phyloP scores from a whole-genome alignment of 1,139 yeast species.

The Hansenula anomala region DNA sequence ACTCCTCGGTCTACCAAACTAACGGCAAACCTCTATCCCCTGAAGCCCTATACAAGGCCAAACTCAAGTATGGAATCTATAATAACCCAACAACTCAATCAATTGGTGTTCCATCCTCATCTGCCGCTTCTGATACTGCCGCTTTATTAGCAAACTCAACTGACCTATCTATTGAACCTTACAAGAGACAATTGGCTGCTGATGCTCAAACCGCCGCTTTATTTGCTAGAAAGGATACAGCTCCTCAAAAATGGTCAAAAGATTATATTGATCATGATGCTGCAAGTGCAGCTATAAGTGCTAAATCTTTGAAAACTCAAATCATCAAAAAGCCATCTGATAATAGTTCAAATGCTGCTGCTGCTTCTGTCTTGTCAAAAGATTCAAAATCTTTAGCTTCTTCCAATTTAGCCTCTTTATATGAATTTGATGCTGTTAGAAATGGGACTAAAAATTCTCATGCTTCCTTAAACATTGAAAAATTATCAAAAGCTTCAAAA shows the following conservation, averaged over 20 bases:
- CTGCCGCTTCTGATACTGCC: constrained; percentile 64
- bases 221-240: constrained; percentile 44
- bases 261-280: constrained; percentile 34
- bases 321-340: background rate
- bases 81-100: constrained; percentile 63
- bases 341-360: constrained; percentile 24
- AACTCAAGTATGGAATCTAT: constrained; percentile 69
- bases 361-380: constrained; percentile 15
- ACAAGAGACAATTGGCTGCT: constrained; percentile 56
- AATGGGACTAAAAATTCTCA: constrained; percentile 30
- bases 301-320: constrained; percentile 20
- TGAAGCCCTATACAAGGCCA: constrained; percentile 75
- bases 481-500: constrained; percentile 23
- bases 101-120: constrained; percentile 55
- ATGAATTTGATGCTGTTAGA: constrained; percentile 36
- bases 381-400: constrained; percentile 26
- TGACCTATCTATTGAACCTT: constrained; percentile 60
- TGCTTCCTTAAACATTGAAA: constrained; percentile 25
- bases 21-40: constrained; percentile 67
- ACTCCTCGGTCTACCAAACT: constrained; percentile 48
- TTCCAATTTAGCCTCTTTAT: constrained; percentile 27
- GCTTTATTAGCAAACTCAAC: constrained; percentile 68
- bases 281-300: constrained; percentile 34
- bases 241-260: constrained; percentile 43
- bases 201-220: constrained; percentile 64